A percentile compares a stretch with the other conserved stretches of the same genome.
Evolutionary conservation across 2,329 filamentous ascomycete genomes (phyloP).

Genomic region (Xylogone sp.): DNA sequence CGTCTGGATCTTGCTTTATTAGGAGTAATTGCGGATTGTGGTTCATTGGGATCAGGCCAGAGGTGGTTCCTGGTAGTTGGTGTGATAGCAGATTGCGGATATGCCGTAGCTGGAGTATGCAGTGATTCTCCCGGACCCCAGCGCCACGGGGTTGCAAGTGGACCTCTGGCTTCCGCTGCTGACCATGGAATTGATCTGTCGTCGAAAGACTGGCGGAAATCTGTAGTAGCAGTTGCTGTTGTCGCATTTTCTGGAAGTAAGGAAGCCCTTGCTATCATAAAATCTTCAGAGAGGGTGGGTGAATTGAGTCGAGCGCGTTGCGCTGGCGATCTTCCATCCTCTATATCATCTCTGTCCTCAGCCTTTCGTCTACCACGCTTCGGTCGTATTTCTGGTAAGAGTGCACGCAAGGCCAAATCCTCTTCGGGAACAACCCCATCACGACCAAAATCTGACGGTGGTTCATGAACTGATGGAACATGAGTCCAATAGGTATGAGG

Average conservation of each 20-base stretch:
- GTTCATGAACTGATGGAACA: slow-evolving; percentile 62
- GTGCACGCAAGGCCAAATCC: slow-evolving; percentile 79
- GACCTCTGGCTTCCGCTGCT: slow-evolving; percentile 13
- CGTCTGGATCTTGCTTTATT: slow-evolving; percentile 53
- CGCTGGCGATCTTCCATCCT: slow-evolving; percentile 42
- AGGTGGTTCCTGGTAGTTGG: slow-evolving; percentile 46
- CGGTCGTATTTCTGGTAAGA: slow-evolving; percentile 72
- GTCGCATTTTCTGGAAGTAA: slow-evolving; percentile 31
- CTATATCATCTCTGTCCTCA: slow-evolving; percentile 53
- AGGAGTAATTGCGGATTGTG: slow-evolving; percentile 71
- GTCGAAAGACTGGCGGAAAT: slow-evolving; percentile 19
- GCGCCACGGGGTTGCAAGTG: slow-evolving; percentile 27
- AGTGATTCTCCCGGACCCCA: slow-evolving; percentile 45
- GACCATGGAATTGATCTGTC: slow-evolving; percentile 24
- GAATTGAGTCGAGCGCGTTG: slow-evolving; percentile 62
- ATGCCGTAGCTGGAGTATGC: slow-evolving; percentile 62
- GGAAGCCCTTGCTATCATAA: slow-evolving; percentile 24
- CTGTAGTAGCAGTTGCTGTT: slow-evolving; percentile 36
- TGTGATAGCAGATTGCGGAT: slow-evolving; percentile 76
- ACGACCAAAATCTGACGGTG: slow-evolving; percentile 60
- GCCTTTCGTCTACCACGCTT: slow-evolving; percentile 60
- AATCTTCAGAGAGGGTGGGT: slow-evolving; percentile 39
- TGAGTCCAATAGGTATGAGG: slow-evolving; percentile 76
- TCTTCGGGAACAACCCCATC: slow-evolving; percentile 85
- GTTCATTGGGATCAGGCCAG: slow-evolving; percentile 51